Evolutionary conservation across 441 rosid species (phyloP).

Genomic region (Aleurites moluccanus): DNA sequence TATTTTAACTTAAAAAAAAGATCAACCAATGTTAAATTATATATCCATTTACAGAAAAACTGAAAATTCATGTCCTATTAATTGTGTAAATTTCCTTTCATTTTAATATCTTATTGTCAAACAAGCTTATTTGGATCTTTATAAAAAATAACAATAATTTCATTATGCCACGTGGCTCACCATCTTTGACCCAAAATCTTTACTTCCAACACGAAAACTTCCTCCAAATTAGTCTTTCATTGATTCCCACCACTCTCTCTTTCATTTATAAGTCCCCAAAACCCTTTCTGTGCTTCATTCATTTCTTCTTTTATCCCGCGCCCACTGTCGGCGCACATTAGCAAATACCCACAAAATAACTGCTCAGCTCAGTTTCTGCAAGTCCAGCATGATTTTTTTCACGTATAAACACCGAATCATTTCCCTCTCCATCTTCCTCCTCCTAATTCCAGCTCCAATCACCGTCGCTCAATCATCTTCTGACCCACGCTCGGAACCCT

Average conservation of each 20-base stretch:
- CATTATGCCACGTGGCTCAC: too few relatives aligned
- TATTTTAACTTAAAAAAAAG: too few relatives aligned
- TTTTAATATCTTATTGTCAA: too few relatives aligned
- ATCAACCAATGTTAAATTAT: too few relatives aligned
- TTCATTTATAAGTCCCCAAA: conserved; percentile 3
- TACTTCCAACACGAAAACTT: too few relatives aligned
- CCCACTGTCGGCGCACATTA: neutral
- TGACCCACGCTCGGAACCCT: conserved; percentile 6
- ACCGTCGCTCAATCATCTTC: conserved; percentile 1
- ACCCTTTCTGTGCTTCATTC: neutral
- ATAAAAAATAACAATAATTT: too few relatives aligned
- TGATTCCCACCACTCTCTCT: conserved; percentile 2
- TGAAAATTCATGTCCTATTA: too few relatives aligned
- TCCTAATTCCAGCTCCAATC: neutral
- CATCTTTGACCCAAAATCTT: too few relatives aligned
- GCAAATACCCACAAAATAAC: neutral
- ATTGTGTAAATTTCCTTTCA: too few relatives aligned
- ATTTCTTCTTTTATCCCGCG: neutral
- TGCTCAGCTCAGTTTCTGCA: neutral
- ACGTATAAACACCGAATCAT: conserved; percentile 8
- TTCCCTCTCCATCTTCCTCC: conserved; percentile 14
- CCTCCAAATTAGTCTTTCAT: neutral
- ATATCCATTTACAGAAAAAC: too few relatives aligned
- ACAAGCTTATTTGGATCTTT: too few relatives aligned
- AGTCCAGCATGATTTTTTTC: neutral